Percentiles rank a stretch among this genome's conserved stretches.
Conservation (phyloP, 2,329 filamentous ascomycete species). For the Geosmithia morbida region DNA sequence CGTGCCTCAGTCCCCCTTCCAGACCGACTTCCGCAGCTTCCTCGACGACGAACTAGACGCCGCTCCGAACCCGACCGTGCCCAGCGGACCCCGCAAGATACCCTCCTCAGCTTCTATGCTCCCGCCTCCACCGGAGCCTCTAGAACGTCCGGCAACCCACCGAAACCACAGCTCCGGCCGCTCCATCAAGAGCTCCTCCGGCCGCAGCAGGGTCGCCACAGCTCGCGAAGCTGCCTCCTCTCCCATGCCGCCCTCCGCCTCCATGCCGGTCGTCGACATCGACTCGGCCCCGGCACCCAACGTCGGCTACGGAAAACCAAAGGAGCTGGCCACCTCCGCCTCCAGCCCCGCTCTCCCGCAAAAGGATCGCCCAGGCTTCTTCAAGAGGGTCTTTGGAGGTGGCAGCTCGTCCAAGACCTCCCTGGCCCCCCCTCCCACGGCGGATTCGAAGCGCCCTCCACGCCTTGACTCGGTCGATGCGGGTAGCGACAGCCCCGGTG, state of each 20-base stretch:
- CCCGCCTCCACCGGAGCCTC: slow-evolving; percentile 23
- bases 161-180: slow-evolving; percentile 41
- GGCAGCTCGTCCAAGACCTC: slow-evolving; percentile 43
- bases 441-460: neutral
- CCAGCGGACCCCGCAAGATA: slow-evolving; percentile 55
- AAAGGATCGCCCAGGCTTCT: slow-evolving; percentile 75
- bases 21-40: slow-evolving; percentile 33
- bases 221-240: slow-evolving; percentile 9
- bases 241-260: slow-evolving; percentile 1
- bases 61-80: slow-evolving; percentile 74
- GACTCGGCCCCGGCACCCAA: slow-evolving; percentile 43
- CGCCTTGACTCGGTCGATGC: neutral
- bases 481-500: slow-evolving; percentile 1
- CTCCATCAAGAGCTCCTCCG: slow-evolving; percentile 35
- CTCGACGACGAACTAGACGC: slow-evolving; percentile 55
- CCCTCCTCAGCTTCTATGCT: slow-evolving; percentile 22
- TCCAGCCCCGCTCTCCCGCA: slow-evolving; percentile 31
- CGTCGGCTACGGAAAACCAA: slow-evolving; percentile 44
- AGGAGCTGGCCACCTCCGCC: slow-evolving; percentile 33
- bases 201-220: slow-evolving; percentile 13
- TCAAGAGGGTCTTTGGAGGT: slow-evolving; percentile 72
- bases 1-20: slow-evolving; percentile 20
- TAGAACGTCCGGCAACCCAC: slow-evolving; percentile 17
- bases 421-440: slow-evolving; percentile 5
- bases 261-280: slow-evolving; percentile 10